Base-by-base conservation (phyloP, 768 basidiomycete species). In the Pholiota molesta region DNA sequence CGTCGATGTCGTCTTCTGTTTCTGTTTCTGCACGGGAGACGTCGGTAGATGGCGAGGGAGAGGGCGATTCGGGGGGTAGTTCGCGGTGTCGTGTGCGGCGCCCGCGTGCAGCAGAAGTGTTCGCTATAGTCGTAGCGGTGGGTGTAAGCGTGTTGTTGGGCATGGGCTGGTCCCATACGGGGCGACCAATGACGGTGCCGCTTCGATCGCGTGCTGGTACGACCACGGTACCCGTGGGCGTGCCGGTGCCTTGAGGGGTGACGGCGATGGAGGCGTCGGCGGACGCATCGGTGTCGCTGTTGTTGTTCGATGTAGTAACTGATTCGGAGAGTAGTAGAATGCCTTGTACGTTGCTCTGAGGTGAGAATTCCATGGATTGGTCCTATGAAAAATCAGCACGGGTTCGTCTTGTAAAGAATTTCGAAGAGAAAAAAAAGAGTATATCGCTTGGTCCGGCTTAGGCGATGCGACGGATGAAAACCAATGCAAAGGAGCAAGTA, bases 11-110 rank as follows among this genome's bases (percentile, higher is more conserved):
- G 26, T 90, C 90, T 71, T 95, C 92, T 0, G 90, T 89, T 74
- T 93, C 91, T 0, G 90, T 89, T 60, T 90, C 88, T 0, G 87
- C 80, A 13, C 88, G 78, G 0, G 87, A 86, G n/a, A 79, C 83
- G 33, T 77, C 76, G 0, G 74, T 74, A 1, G 75, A 74, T 3
- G 72, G 68, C 13, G 79, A 76, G 5, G 81, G 80, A 1, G 82
- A 82, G 4, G 81, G 80, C 0, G 82, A 82, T 5, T 66, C 65
- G 13, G 70, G 68, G 19, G 68, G 70, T 23, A 71, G 40, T 57
- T 69, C 66, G 33, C 68, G 62, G 47, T 78, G 76, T 57, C 76
- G 70, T 26, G 70, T 33, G 17, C 67, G 62, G 8, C 67, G 63
- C 28, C 56, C 66, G 39, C 68, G 68, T 47, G 63, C 54, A 29